Evolutionary conservation across 2,329 filamentous ascomycete species (phyloP), one percentile per base, ranked within the genome.

Genomic region (Penicillium concentricum): DNA sequence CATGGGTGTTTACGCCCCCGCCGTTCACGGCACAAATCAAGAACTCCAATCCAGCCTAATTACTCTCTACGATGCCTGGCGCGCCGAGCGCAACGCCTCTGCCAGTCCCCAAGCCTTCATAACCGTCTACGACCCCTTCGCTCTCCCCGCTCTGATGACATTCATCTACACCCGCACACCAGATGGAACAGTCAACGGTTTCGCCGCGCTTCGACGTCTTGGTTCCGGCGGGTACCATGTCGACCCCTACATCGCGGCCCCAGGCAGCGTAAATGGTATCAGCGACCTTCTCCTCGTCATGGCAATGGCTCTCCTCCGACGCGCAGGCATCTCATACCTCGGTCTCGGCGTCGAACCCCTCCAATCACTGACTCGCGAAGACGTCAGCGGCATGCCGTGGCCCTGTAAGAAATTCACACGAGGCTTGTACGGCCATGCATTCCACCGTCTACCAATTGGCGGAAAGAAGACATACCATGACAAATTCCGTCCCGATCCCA

Each of bases 381-480:
- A 72, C 35, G 69, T 77, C 30, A 62, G 52, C 0, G 74, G 72
- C 5, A 69, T 78, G 53, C 62, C 69, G 0, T 43, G 56, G 4
- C 53, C 65, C 1, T 41, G 75, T 16, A 64, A 65, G 8, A 60
- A 60, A 2, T 42, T 77, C 2, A 71, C 73, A 3, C 58, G 71
- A 3, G 61, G 64, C 1, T 46, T 72, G 18, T 72, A 77, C 56
- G 61, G 60, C 0, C 69, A 65, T 42, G 66, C 70, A 0, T 76
- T 74, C 49, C 63, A 61, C 6, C 64, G 69, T 13, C 59, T 77
- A 2, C 71, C 72, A 0, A 67, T 77, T 2, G 61, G 59, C 1
- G 75, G 75, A 0, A 77, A 77, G 62, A 76, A 75, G 56, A 70
- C 67, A 0, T 76, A 75, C 47, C 67, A 74, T 57, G 74, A 77